A percentile compares a stretch with the other conserved stretches of the same genome.
phyloP scores from a whole-genome alignment of 495 filamentous ascomycete species.

The Aspergillus incahuasiensis region DNA sequence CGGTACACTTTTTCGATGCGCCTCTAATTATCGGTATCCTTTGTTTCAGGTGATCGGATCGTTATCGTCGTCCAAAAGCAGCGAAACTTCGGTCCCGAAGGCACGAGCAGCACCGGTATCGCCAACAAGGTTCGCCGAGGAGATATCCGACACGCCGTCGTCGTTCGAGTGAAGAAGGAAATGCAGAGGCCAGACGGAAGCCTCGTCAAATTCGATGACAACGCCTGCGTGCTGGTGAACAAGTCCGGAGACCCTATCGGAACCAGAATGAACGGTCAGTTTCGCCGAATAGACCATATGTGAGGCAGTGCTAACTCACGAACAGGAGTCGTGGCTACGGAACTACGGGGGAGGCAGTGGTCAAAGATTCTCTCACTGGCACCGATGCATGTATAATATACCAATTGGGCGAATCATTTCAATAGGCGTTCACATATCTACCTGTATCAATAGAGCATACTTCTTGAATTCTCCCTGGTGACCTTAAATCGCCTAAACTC shows the following conservation, averaged over 20 bases:
- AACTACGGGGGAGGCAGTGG: slow-evolving; percentile 86
- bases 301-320: slow-evolving; percentile 20
- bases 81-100: slow-evolving; percentile 67
- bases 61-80: slow-evolving; percentile 98
- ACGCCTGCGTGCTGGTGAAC: slow-evolving; percentile 95
- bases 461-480: slow-evolving; percentile 6
- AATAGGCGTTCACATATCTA: slow-evolving; percentile 21
- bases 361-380: slow-evolving; percentile 97
- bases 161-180: slow-evolving; percentile 87
- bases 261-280: slow-evolving; percentile 77
- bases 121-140: slow-evolving; percentile 92
- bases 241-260: slow-evolving; percentile 96
- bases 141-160: slow-evolving; percentile 93
- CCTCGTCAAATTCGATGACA: slow-evolving; percentile 91
- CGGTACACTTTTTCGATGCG: not conserved
- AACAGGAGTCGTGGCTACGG: slow-evolving; percentile 74
- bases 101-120: slow-evolving; percentile 50
- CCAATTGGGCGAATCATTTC: slow-evolving; percentile 29
- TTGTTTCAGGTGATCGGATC: slow-evolving; percentile 79
- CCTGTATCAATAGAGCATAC: slow-evolving; percentile 34
- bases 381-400: slow-evolving; percentile 77
- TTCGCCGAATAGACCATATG: not conserved
- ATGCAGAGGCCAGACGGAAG: slow-evolving; percentile 82
- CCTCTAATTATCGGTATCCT: slow-evolving; percentile 2
- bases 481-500: slow-evolving; percentile 22